Percentiles rank a stretch among this genome's conserved stretches.
Evolutionary conservation across 1,284 basidiomycete species (phyloP).

Genomic region (Ceraceosorus bombacis): DNA sequence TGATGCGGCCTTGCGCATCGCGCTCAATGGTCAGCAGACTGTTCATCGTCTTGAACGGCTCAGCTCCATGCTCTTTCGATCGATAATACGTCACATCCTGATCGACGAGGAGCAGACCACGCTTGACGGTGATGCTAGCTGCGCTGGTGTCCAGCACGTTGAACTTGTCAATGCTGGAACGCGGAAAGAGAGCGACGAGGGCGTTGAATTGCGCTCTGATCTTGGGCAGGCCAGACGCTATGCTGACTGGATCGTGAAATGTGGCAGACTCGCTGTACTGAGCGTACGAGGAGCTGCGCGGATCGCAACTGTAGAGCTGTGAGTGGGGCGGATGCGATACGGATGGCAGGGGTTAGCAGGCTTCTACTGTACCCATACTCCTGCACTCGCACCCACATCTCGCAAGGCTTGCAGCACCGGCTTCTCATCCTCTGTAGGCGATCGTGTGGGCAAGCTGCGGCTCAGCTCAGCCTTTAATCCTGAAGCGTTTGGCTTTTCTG

Average conservation of each 20-base stretch:
- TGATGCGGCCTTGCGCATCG: slow-evolving; percentile 14
- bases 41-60: slow-evolving; percentile 18
- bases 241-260: slow-evolving; percentile 21
- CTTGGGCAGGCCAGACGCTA: slow-evolving; percentile 10
- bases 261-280: slow-evolving; percentile 18
- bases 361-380: background rate
- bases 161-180: slow-evolving; percentile 16
- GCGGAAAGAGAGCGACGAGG: slow-evolving; percentile 14
- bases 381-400: slow-evolving; percentile 6
- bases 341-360: background rate
- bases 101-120: slow-evolving; percentile 8
- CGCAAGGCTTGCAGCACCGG: slow-evolving; percentile 13
- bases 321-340: background rate
- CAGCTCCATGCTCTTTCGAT: slow-evolving; percentile 8
- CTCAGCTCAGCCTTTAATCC: slow-evolving; percentile 12
- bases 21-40: slow-evolving; percentile 14
- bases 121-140: background rate
- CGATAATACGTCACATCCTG: slow-evolving; percentile 14
- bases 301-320: slow-evolving; percentile 15
- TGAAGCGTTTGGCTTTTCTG: slow-evolving; percentile 12
- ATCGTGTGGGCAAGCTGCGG: slow-evolving; percentile 1
- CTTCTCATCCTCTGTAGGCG: slow-evolving; percentile 12
- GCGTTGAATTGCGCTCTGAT: slow-evolving; percentile 21
- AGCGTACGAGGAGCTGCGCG: slow-evolving; percentile 11
- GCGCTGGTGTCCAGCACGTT: slow-evolving; percentile 13